Percentiles rank a stretch among this genome's conserved stretches.
Conservation (phyloP, 2,329 filamentous ascomycete genomes). For the Ophiocordyceps camponoti-saundersi region DNA sequence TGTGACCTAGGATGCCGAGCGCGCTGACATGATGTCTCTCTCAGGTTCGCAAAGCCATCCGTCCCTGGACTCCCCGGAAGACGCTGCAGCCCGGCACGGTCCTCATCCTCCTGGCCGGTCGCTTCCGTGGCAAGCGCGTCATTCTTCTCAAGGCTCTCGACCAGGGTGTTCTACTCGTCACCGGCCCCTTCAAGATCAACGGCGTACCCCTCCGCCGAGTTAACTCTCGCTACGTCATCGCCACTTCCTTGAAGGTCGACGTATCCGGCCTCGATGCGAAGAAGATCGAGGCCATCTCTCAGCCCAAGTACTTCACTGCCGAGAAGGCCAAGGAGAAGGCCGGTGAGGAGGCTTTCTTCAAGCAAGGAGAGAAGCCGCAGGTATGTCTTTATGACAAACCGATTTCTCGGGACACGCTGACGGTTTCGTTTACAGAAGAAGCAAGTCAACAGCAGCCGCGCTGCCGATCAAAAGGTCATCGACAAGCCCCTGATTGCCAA, state of each 20-base stretch:
- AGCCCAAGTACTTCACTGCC: slow-evolving; percentile 84
- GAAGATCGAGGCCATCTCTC: slow-evolving; percentile 67
- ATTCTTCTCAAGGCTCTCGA: slow-evolving; percentile 95
- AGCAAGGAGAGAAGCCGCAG: slow-evolving; percentile 96
- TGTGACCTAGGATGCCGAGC: too few relatives aligned
- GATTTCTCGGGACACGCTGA: slow-evolving; percentile 6
- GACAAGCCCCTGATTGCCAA: slow-evolving; percentile 89
- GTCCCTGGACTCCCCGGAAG: slow-evolving; percentile 71
- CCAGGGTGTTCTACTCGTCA: slow-evolving; percentile 96
- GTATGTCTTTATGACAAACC: slow-evolving; percentile 33
- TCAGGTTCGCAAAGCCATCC: slow-evolving; percentile 88
- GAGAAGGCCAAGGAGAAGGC: slow-evolving; percentile 94
- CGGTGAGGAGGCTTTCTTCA: slow-evolving; percentile 97
- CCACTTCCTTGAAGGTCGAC: slow-evolving; percentile 73
- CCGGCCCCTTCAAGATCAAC: slow-evolving; percentile 99
- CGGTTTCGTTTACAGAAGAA: slow-evolving; percentile 59
- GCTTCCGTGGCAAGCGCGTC: slow-evolving; percentile 99
- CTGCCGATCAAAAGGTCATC: slow-evolving; percentile 94
- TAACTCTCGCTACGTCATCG: slow-evolving; percentile 87
- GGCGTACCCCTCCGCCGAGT: slow-evolving; percentile 92
- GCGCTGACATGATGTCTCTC: slow-evolving; percentile 15
- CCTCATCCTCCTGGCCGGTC: slow-evolving; percentile 97
- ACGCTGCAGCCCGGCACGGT: slow-evolving; percentile 88
- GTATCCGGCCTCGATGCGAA: slow-evolving; percentile 72
- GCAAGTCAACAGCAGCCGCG: slow-evolving; percentile 78